A percentile compares a stretch with the other conserved stretches of the same genome.
phyloP scores from a whole-genome alignment of 2,329 filamentous ascomycete genomes.

The Colletotrichum brevisporum region DNA sequence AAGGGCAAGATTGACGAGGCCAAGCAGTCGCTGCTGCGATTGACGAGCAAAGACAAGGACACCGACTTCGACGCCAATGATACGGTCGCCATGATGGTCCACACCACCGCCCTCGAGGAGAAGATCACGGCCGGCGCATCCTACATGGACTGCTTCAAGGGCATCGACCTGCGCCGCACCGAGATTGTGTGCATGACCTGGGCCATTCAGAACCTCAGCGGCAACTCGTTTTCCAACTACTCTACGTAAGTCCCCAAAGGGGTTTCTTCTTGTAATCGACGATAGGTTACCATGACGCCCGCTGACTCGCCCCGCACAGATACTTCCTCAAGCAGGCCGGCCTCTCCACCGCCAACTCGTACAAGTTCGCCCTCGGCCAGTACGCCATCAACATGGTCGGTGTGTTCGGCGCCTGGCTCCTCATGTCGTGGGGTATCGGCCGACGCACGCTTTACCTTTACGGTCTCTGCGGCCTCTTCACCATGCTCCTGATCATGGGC shows the following conservation, averaged over 20 bases:
- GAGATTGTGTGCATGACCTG: constrained; percentile 77
- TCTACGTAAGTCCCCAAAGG: constrained; percentile 61
- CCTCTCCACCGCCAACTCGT: constrained; percentile 64
- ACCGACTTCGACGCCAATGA: constrained; percentile 85
- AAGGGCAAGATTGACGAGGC: constrained; percentile 75
- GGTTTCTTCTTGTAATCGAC: too few species aligned
- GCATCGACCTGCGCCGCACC: constrained; percentile 82
- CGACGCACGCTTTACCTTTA: constrained; percentile 83
- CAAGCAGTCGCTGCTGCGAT: constrained; percentile 74
- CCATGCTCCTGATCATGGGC: constrained; percentile 86
- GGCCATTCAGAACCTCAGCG: constrained; percentile 75
- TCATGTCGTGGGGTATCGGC: constrained; percentile 83
- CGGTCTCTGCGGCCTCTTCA: constrained; percentile 79
- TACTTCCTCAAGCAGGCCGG: constrained; percentile 75
- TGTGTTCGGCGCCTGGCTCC: constrained; percentile 84
- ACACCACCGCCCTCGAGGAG: constrained; percentile 86
- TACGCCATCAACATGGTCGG: constrained; percentile 83
- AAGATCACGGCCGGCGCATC: constrained; percentile 80
- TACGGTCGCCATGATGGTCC: constrained; percentile 92
- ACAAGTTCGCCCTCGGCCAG: constrained; percentile 74
- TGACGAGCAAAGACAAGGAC: constrained; percentile 74
- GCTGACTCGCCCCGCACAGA: constrained; percentile 44
- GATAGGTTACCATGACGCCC: neutral
- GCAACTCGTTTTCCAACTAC: constrained; percentile 76
- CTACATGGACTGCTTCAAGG: constrained; percentile 88